Evolutionary conservation across 2,329 filamentous ascomycete species (phyloP), one percentile per base, ranked within the genome.

Genomic region (Trichothecium roseum): DNA sequence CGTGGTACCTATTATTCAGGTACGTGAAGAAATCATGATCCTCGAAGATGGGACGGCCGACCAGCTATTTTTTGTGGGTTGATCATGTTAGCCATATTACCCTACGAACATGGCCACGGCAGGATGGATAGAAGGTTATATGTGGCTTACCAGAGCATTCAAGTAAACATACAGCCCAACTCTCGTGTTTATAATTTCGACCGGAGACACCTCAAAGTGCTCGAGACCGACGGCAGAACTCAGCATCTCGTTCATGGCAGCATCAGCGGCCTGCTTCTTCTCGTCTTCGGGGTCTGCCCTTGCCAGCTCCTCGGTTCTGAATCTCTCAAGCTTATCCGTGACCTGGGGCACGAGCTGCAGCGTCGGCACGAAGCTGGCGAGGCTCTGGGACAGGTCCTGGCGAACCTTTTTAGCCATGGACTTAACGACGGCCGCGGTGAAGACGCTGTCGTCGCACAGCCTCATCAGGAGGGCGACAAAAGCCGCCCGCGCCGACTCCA

Each of bases 91-190:
- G 6, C 20, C 20, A 10, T n/a, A n/a, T n/a, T n/a, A n/a, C n/a
- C n/a, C n/a, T n/a, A n/a, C n/a, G n/a, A n/a, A n/a, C n/a, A n/a
- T n/a, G n/a, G n/a, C n/a, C n/a, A n/a, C n/a, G n/a, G n/a, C n/a
- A n/a, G n/a, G n/a, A n/a, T n/a, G n/a, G n/a, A n/a, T n/a, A n/a
- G n/a, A 13, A 13, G 24, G 1, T 2, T 3, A 12, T n/a, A 14
- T 9, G 26, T n/a, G 53, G 6, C 75, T 45, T 63, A 91, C 83
- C 53, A 83, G 71, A 37, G 86, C 78, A 52, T 87, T 91, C 8
- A 95, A 63, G 53, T 89, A 91, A 6, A 94, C 69, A 51, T 91
- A 94, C 37, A 94, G 66, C 5, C 84, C 87, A 35, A 84, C 83
- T 54, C 86, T 74, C 4, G 86, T 84, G 45, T 84, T 86, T 32